phyloP scores from a whole-genome alignment of 2,329 filamentous ascomycete species.

The Zelopaecilomyces penicillatus region DNA sequence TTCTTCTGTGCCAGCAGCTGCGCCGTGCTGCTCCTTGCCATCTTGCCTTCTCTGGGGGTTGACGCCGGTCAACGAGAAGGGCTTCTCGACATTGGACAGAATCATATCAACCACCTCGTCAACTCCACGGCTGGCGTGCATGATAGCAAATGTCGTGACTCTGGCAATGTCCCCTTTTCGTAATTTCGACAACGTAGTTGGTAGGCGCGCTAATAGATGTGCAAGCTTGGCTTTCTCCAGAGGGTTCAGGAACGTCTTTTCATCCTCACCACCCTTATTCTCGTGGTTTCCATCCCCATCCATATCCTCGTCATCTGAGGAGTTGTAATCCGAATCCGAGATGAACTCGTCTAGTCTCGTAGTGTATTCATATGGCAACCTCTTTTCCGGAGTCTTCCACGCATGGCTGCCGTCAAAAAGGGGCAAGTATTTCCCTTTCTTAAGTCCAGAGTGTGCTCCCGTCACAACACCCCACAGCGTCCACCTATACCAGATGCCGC shows the following conservation, averaged over 20 bases:
- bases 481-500: conserved; percentile 88
- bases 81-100: conserved; percentile 69
- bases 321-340: conserved; percentile 77
- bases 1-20: conserved; percentile 21
- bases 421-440: conserved; percentile 47
- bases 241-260: conserved; percentile 66
- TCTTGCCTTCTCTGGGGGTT: conserved; percentile 48
- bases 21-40: conserved; percentile 19
- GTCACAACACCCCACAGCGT: conserved; percentile 81
- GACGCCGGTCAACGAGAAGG: conserved; percentile 63
- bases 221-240: conserved; percentile 76
- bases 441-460: conserved; percentile 40
- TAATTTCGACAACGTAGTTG: conserved; percentile 63
- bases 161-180: conserved; percentile 80
- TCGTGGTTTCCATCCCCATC: conserved; percentile 51
- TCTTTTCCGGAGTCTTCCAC: conserved; percentile 68
- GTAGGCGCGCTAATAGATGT: conserved; percentile 75
- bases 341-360: conserved; percentile 71
- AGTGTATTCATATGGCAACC: conserved; percentile 72
- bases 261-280: conserved; percentile 34
- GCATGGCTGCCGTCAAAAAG: conserved; percentile 69
- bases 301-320: conserved; percentile 71
- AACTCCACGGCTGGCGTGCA: conserved; percentile 73
- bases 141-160: conserved; percentile 80
- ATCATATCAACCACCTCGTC: conserved; percentile 90